These are phyloP conservation scores for Fusarium phyllophilum DNA, from an alignment of 2,329 filamentous ascomycete species.

Conservation along the genomic window DNA sequence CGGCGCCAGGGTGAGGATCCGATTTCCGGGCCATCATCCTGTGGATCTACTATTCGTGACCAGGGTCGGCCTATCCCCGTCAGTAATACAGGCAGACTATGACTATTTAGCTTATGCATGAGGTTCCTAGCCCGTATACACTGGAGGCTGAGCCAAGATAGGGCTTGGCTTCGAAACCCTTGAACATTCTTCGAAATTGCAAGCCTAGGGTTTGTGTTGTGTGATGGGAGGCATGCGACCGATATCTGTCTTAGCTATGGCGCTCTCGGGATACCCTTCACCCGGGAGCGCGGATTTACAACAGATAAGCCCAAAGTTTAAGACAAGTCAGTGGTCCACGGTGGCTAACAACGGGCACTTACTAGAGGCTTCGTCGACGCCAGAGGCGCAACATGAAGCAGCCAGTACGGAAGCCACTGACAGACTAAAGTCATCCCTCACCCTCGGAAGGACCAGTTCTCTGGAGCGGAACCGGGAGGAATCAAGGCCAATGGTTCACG, in stretches of 20 bases:
- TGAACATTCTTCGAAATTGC: slow-evolving; percentile 3
- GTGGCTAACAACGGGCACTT: slow-evolving; percentile 13
- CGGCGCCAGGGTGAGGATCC: slow-evolving; percentile 4
- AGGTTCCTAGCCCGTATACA: slow-evolving; percentile 16
- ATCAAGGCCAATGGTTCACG: slow-evolving; percentile 5
- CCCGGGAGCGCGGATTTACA: slow-evolving; percentile 23
- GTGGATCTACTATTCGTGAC: slow-evolving; percentile 21
- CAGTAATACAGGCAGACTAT: slow-evolving; percentile 16
- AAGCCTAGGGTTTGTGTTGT: slow-evolving; percentile 6
- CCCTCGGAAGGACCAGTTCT: not conserved
- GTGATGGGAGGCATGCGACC: slow-evolving; percentile 2
- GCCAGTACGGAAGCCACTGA: slow-evolving; percentile 24
- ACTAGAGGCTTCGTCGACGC: slow-evolving; percentile 4
- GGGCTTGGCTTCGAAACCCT: slow-evolving; percentile 2
- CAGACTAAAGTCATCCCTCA: slow-evolving; percentile 7
- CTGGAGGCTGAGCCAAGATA: slow-evolving; percentile 18
- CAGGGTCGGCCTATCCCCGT: slow-evolving; percentile 18
- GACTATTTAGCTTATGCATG: slow-evolving; percentile 21
- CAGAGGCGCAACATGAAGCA: slow-evolving; percentile 33
- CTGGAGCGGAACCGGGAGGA: not conserved
- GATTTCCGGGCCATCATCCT: slow-evolving; percentile 13
- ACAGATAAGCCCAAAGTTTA: slow-evolving; percentile 9
- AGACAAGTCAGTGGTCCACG: slow-evolving; percentile 2
- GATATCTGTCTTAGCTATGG: slow-evolving; percentile 17
- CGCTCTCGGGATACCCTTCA: slow-evolving; percentile 12